A percentile compares a stretch with the other conserved stretches of the same genome.
Conservation (phyloP, 139 green algal genomes). For the Yamagishiella unicocca region DNA sequence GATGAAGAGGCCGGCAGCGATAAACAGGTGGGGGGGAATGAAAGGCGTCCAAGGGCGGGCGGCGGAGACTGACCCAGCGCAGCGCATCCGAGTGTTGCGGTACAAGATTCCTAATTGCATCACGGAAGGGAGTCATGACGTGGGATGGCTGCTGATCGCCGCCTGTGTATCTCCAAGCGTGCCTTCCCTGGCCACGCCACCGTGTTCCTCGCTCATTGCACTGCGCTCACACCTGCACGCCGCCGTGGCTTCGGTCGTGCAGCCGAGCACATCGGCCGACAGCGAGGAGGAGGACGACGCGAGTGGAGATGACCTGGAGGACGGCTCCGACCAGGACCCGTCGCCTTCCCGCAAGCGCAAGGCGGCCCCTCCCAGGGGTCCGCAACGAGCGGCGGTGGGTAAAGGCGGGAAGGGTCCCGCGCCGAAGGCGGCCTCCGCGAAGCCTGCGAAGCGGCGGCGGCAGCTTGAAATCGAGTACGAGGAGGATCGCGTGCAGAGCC, state of each 20-base stretch:
- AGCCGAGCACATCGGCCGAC: constrained; percentile 1
- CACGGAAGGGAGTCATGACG: too few species aligned
- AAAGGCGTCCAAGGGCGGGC: too few species aligned
- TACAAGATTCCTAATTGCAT: too few species aligned
- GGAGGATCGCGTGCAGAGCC: constrained; percentile 70
- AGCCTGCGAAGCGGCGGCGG: constrained; percentile 29
- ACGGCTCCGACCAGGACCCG: constrained; percentile 27
- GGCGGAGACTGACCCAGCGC: too few species aligned
- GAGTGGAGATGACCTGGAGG: neutral
- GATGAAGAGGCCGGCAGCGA: constrained; percentile 55
- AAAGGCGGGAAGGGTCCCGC: neutral
- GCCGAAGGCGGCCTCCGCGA: neutral
- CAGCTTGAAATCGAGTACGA: constrained; percentile 88
- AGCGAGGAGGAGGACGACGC: neutral
- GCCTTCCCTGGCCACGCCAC: too few species aligned
- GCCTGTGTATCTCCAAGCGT: too few species aligned
- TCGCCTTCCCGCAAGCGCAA: constrained; percentile 27
- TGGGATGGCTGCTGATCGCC: too few species aligned
- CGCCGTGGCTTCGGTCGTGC: too few species aligned
- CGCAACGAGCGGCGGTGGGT: neutral
- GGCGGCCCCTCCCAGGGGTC: neutral
- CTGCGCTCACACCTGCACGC: too few species aligned
- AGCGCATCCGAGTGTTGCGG: too few species aligned
- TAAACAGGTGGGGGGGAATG: too few species aligned
- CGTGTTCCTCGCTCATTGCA: too few species aligned